Base-by-base conservation (phyloP, 768 basidiomycete species). In the Pisolithus sp. region DNA sequence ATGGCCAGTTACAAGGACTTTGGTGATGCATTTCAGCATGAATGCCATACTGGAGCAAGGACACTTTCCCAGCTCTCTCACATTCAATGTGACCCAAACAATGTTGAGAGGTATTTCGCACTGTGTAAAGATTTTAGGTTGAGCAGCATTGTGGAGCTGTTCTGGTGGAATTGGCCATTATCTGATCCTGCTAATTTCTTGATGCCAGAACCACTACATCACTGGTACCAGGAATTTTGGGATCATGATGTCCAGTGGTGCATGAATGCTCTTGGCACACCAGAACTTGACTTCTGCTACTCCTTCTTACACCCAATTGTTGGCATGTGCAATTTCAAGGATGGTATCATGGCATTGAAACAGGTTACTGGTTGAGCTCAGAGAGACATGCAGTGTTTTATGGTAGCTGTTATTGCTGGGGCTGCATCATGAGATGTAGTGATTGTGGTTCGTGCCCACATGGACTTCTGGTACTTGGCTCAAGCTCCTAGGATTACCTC, bases 231-330 rank as follows among this genome's bases (percentile, higher is more conserved):
- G 49, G 34, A 49, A 18, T 75, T 66, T 38, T 74, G 62, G 55
- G 70, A 76, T 50, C 74, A 75, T 49, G 65, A 71, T 49, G 54
- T 59, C 1, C 64, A 67, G 40, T 76, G 75, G 75, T 68, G 69
- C 48, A 65, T 68, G 7, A 48, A 57, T 21, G 62, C 62, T 10
- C 26, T 76, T 10, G 61, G 67, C 0, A 41, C 46, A 2, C 24
- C 24, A 4, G 67, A 69, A 46, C 31, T 50, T 0, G 45, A 55
- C 26, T 57, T 53, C n/a, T 5, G 23, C 4, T 59, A 52, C 17
- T 53, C 46, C 4, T n/a, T 56, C 5, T 8, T 54, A 15, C 52
- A 30, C 0, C 24, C 21, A 7, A 23, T 50, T n/a, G 54, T 40
- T 13, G 71, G 71, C 4, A 68, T 65, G 53, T 58, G 62, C 26